Base-by-base conservation (phyloP, 495 filamentous ascomycete species). In the Clavariopsis aquatica region DNA sequence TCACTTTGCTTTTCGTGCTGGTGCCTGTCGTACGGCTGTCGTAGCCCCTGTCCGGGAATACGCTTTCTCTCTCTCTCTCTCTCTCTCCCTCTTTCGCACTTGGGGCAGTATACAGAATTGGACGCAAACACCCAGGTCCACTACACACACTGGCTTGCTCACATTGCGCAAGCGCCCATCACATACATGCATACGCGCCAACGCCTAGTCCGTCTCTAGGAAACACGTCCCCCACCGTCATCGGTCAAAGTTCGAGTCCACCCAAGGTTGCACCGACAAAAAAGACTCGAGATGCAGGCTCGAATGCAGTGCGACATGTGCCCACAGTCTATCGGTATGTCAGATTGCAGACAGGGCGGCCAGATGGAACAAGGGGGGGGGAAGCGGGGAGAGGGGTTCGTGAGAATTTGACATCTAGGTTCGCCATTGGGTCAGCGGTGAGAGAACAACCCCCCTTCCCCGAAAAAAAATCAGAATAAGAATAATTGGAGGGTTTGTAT, bases 101-200 rank as follows among this genome's bases (percentile, higher is more conserved):
- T 24, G 15, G 63, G 60, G 63, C 38, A 49, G 15, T 8, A 43
- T 6, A 9, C 38, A 9, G 38, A 43, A 15, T 7, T 43, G n/a
- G 38, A 27, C 45, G 61, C 63, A 38, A 20, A 65, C 46, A 49
- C n/a, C 62, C 28, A 53, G 55, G 43, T 22, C 28, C 57, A 34
- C 41, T 65, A 12, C 23, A 17, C n/a, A 52, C n/a, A n/a, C n/a
- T n/a, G n/a, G n/a, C n/a, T n/a, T n/a, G n/a, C n/a, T n/a, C n/a
- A 22, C 49, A 9, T 49, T 49, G 55, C 62, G 53, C 53, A 54
- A 54, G 38, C 46, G 43, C 46, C 47, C 34, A n/a, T n/a, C n/a
- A n/a, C 26, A 66, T 66, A 66, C 63, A 66, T 66, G 63, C 63
- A 66, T 66, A 66, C 55, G 63, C 63, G 63, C 63, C 57, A 12